These are phyloP conservation scores for Mycena sanguinolenta DNA, from an alignment of 768 basidiomycete species.

Conservation along the genomic window DNA sequence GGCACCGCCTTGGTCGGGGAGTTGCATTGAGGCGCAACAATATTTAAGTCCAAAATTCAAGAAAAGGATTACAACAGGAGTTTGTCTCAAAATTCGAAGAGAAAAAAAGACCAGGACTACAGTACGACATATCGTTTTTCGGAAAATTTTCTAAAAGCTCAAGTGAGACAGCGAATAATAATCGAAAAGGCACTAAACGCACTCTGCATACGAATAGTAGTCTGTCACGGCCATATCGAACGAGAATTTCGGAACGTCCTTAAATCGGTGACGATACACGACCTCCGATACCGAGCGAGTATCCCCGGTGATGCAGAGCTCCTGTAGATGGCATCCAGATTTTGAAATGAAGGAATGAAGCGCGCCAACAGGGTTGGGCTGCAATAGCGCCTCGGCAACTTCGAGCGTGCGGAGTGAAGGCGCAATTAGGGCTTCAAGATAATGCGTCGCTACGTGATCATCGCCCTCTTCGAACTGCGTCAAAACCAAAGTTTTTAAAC, in stretches of 20 bases:
- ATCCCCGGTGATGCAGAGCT: neutral
- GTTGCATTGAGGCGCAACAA: too few relatives aligned
- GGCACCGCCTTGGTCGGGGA: too few relatives aligned
- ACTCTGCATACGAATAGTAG: neutral
- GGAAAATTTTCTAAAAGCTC: neutral
- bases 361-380: neutral
- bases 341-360: neutral
- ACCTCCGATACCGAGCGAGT: neutral
- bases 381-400: neutral
- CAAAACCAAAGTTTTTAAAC: conserved; percentile 4
- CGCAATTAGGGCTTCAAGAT: neutral
- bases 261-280: neutral
- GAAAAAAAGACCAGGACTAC: too few relatives aligned
- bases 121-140: neutral
- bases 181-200: neutral
- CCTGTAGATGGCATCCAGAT: conserved; percentile 7
- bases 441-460: neutral
- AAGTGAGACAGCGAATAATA: neutral
- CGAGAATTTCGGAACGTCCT: neutral
- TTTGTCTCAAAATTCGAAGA: too few relatives aligned
- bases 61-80: too few relatives aligned
- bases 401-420: conserved; percentile 7
- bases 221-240: neutral
- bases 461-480: neutral
- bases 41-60: too few relatives aligned